Percentiles rank a stretch among this genome's conserved stretches.
Evolutionary conservation across 2,329 filamentous ascomycete species (phyloP).

Genomic region (Apiospora arundinis): DNA sequence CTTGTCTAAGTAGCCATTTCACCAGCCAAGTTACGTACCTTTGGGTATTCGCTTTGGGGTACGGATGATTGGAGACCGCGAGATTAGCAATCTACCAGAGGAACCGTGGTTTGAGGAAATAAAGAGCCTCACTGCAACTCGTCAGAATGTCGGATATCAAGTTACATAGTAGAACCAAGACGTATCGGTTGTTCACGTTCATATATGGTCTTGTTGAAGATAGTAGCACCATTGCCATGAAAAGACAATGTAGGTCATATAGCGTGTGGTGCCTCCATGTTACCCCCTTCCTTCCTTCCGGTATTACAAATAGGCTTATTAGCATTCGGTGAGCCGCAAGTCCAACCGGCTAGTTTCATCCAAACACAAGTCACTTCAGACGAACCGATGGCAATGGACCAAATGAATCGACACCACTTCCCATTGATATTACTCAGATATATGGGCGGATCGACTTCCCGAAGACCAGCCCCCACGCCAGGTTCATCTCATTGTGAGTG

Average conservation of each 20-base stretch:
- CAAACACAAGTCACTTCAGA: conserved; percentile 3
- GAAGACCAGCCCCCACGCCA: conserved; percentile 16
- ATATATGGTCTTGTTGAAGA: background rate
- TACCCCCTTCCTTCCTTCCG: background rate
- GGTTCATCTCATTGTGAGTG: background rate
- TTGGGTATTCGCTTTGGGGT: background rate
- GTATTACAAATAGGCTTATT: conserved; percentile 9
- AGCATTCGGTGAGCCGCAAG: conserved; percentile 8
- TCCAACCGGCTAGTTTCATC: conserved; percentile 8
- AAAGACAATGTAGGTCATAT: background rate
- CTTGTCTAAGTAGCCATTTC: background rate
- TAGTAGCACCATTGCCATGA: background rate
- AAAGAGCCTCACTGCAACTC: background rate
- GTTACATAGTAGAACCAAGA: background rate
- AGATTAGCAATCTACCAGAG: background rate
- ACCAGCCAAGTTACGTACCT: background rate
- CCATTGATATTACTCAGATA: conserved; percentile 3
- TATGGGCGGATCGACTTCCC: conserved; percentile 14
- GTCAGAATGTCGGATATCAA: background rate
- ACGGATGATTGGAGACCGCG: conserved; percentile 2
- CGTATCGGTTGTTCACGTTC: background rate
- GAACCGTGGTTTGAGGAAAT: background rate
- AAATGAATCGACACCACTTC: background rate
- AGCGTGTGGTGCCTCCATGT: background rate
- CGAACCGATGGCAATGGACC: background rate